A percentile compares a stretch with the other conserved stretches of the same genome.
phyloP scores from a whole-genome alignment of 2,329 filamentous ascomycete genomes.

The Fusarium sororula region DNA sequence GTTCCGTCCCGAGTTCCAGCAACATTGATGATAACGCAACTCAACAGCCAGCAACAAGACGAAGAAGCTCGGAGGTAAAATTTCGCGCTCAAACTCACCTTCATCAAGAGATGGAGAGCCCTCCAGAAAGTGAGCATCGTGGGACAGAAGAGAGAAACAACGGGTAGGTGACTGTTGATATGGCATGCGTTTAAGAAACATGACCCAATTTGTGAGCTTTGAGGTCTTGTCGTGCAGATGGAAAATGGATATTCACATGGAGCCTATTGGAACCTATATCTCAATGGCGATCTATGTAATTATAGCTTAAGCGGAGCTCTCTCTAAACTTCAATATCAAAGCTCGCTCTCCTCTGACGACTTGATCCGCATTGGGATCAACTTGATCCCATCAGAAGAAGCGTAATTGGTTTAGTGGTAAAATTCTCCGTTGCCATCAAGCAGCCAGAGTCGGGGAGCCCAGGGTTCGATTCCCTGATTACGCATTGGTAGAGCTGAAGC shows the following conservation, averaged over 20 bases:
- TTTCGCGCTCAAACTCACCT: background rate
- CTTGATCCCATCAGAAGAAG: background rate
- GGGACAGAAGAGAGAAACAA: background rate
- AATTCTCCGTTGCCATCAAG: background rate
- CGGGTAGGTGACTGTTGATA: background rate
- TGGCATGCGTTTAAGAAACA: accelerated
- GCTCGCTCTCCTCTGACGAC: accelerated
- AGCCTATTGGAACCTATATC: background rate
- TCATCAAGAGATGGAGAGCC: background rate
- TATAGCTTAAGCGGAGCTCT: background rate
- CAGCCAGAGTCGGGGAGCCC: background rate
- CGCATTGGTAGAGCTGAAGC: background rate
- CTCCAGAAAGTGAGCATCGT: background rate
- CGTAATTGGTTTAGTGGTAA: background rate
- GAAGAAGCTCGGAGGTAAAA: background rate
- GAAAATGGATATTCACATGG: background rate
- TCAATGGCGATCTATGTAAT: background rate
- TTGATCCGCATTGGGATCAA: background rate
- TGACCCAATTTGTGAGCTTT: no score
- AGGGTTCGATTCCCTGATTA: background rate
- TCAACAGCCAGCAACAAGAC: background rate
- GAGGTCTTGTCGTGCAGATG: accelerated
- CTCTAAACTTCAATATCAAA: background rate
- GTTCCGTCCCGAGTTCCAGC: constrained; percentile 26
- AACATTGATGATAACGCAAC: constrained; percentile 6